Evolutionary conservation across 1,139 yeast species (phyloP).

Genomic region (Pichia sp.): DNA sequence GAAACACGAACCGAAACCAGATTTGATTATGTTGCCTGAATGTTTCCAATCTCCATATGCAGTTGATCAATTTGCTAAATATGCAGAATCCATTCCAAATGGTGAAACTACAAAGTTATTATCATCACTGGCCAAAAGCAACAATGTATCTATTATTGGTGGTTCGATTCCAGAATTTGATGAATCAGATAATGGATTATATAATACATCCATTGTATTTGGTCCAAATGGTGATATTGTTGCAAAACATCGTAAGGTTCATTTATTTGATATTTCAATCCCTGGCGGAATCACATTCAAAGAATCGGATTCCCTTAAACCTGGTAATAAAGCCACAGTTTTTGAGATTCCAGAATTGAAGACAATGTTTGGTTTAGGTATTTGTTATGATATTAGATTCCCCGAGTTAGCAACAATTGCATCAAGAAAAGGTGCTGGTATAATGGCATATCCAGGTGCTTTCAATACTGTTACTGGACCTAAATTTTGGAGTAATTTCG

Average conservation of each 20-base stretch:
- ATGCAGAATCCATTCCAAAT: conserved; percentile 68
- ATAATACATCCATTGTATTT: conserved; percentile 79
- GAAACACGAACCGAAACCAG: conserved; percentile 44
- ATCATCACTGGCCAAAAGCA: conserved; percentile 55
- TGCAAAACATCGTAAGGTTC: conserved; percentile 84
- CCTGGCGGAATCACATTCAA: conserved; percentile 84
- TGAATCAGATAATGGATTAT: conserved; percentile 44
- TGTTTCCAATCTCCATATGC: conserved; percentile 96
- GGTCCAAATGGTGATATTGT: conserved; percentile 63
- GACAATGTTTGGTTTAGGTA: conserved; percentile 72
- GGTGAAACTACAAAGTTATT: conserved; percentile 65
- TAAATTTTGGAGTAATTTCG: conserved; percentile 84
- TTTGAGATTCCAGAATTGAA: conserved; percentile 65
- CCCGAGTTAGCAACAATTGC: conserved; percentile 85
- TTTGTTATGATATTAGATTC: conserved; percentile 88
- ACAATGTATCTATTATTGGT: conserved; percentile 64
- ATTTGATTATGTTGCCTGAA: conserved; percentile 67
- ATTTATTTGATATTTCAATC: conserved; percentile 84
- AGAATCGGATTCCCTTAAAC: conserved; percentile 68
- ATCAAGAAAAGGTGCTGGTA: conserved; percentile 70
- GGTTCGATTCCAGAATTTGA: conserved; percentile 86
- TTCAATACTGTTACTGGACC: conserved; percentile 96
- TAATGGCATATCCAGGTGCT: conserved; percentile 93
- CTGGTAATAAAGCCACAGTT: conserved; percentile 77
- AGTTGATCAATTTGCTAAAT: conserved; percentile 75